Conservation (phyloP, 345 rosid species). For the Garcia nutans region DNA sequence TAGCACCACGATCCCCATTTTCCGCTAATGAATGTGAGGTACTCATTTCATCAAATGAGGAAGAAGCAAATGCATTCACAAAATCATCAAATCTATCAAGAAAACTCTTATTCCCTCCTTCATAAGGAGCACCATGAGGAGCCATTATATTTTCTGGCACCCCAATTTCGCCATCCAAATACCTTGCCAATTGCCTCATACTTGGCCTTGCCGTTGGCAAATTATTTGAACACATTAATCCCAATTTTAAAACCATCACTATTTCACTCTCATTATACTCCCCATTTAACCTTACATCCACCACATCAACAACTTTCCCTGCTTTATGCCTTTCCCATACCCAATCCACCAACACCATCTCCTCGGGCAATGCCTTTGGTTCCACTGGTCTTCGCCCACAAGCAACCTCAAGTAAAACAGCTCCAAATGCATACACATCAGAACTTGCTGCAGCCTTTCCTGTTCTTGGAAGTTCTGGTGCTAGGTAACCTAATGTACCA, state of each 20-base stretch:
- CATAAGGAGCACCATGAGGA: not conserved
- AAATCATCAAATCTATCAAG: slow-evolving; percentile 38
- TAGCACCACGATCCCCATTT: slow-evolving; percentile 19
- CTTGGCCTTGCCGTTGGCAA: slow-evolving; percentile 15
- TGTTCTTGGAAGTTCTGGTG: slow-evolving; percentile 27
- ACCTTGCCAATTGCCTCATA: slow-evolving; percentile 25
- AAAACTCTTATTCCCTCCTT: not conserved
- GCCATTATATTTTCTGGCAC: slow-evolving; percentile 12
- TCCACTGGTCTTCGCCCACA: slow-evolving; percentile 28
- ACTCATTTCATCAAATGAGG: slow-evolving; percentile 37
- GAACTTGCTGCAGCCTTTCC: slow-evolving; percentile 27
- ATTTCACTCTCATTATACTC: slow-evolving; percentile 9
- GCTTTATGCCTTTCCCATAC: slow-evolving; percentile 15
- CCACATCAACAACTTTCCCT: slow-evolving; percentile 19
- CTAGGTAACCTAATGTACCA: slow-evolving; percentile 28
- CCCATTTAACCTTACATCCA: slow-evolving; percentile 17
- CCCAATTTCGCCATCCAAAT: slow-evolving; percentile 17
- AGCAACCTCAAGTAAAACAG: slow-evolving; percentile 26
- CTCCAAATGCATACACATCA: slow-evolving; percentile 31
- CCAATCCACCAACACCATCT: slow-evolving; percentile 25
- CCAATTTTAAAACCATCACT: slow-evolving; percentile 22
- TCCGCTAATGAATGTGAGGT: slow-evolving; percentile 16
- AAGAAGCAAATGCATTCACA: slow-evolving; percentile 31
- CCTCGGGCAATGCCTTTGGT: slow-evolving; percentile 17
- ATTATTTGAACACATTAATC: slow-evolving; percentile 20